phyloP scores from a whole-genome alignment of 768 basidiomycete species.

The Mycena latifolia region DNA sequence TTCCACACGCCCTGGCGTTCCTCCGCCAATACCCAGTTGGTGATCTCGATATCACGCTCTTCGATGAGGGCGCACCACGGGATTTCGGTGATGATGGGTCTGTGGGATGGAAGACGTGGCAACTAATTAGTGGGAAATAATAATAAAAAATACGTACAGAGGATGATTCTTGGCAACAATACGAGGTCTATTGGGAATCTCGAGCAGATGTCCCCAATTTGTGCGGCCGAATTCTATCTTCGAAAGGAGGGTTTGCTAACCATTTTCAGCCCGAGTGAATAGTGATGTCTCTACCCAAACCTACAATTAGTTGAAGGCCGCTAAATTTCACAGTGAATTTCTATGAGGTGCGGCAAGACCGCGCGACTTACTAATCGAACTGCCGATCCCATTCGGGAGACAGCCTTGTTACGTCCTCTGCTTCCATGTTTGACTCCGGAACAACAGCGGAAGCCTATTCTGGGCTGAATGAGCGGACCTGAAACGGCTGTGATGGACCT shows the following conservation, averaged over 20 bases:
- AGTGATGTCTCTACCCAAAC: too few relatives aligned
- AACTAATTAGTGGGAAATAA: background rate
- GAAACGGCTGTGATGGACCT: constrained; percentile 10
- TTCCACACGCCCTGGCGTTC: constrained; percentile 37
- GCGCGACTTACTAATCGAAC: constrained; percentile 13
- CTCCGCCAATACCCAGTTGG: constrained; percentile 8
- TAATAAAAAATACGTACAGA: constrained; percentile 16
- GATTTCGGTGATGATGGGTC: constrained; percentile 10
- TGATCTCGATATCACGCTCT: constrained; percentile 22
- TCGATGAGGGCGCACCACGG: constrained; percentile 28
- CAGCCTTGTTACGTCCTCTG: background rate
- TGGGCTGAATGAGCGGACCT: background rate
- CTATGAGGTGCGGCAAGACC: too few relatives aligned
- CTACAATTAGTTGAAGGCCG: constrained; percentile 23
- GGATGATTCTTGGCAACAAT: background rate
- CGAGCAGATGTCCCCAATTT: constrained; percentile 37
- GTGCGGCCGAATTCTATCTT: constrained; percentile 26
- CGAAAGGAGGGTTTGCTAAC: constrained; percentile 27
- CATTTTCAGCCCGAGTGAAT: background rate
- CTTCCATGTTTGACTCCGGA: constrained; percentile 7
- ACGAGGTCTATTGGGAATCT: constrained; percentile 2
- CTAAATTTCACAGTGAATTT: background rate
- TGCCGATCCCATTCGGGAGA: constrained; percentile 9
- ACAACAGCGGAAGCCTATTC: constrained; percentile 20
- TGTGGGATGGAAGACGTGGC: background rate